These are phyloP conservation scores for Aspergillus aculeatus DNA, from an alignment of 2,329 filamentous ascomycete species.

Conservation along the genomic window DNA sequence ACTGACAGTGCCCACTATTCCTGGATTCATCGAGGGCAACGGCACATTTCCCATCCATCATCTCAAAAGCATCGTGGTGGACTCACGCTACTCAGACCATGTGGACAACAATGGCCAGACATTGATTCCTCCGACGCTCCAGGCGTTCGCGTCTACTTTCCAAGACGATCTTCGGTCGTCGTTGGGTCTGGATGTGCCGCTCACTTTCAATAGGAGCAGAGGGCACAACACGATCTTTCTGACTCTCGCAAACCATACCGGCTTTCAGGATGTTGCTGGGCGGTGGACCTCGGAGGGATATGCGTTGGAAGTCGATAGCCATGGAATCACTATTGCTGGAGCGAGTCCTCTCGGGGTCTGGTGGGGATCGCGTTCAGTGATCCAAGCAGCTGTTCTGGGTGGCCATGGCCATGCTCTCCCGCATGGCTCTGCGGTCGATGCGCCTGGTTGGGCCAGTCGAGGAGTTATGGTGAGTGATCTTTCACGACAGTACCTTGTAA, in stretches of 20 bases:
- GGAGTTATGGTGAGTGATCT: slow-evolving; percentile 41
- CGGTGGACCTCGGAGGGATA: slow-evolving; percentile 53
- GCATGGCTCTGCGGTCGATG: slow-evolving; percentile 46
- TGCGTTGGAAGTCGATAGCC: slow-evolving; percentile 41
- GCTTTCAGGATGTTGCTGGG: slow-evolving; percentile 49
- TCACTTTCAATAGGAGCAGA: slow-evolving; percentile 24
- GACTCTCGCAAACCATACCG: slow-evolving; percentile 44
- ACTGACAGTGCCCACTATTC: background rate
- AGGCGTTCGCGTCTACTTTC: slow-evolving; percentile 51
- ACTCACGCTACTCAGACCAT: slow-evolving; percentile 41
- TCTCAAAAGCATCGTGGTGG: slow-evolving; percentile 29
- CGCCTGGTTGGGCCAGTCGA: slow-evolving; percentile 51
- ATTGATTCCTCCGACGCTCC: slow-evolving; percentile 52
- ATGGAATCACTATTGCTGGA: slow-evolving; percentile 49
- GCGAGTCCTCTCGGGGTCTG: slow-evolving; percentile 54
- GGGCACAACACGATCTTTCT: slow-evolving; percentile 42
- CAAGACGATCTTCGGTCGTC: slow-evolving; percentile 34
- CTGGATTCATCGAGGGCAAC: background rate
- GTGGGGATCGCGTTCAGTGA: slow-evolving; percentile 55
- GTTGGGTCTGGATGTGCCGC: slow-evolving; percentile 15
- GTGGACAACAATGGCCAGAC: slow-evolving; percentile 50
- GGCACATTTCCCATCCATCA: background rate
- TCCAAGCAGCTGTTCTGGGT: slow-evolving; percentile 48
- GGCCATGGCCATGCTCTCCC: slow-evolving; percentile 40
- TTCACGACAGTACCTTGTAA: too few species aligned